These are phyloP conservation scores for Beta corolliflora DNA, from an alignment of 179 eudicot species.

Conservation along the genomic window DNA sequence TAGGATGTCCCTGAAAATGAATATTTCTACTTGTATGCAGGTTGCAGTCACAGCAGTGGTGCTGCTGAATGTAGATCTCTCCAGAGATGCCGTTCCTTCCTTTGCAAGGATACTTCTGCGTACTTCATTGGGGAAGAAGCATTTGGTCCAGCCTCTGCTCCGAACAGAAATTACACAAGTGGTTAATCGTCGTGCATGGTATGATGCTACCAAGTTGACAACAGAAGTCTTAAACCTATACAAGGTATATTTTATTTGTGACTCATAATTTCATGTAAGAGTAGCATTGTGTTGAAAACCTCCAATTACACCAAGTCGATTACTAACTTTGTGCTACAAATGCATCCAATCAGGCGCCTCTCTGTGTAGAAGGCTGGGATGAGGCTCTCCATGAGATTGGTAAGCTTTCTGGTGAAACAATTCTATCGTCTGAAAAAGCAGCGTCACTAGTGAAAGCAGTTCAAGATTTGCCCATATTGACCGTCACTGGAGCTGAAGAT, in stretches of 20 bases:
- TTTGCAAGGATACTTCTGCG: constrained; percentile 90
- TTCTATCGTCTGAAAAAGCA: constrained; percentile 65
- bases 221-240: constrained; percentile 81
- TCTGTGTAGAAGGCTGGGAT: constrained; percentile 94
- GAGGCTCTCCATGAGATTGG: constrained; percentile 94
- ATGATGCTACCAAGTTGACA: constrained; percentile 91
- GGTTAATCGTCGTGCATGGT: constrained; percentile 95
- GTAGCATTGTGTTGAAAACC: background rate
- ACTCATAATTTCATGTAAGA: background rate
- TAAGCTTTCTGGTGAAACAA: constrained; percentile 74
- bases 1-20: background rate
- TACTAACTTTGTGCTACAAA: background rate
- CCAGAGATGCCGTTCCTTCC: constrained; percentile 90
- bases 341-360: constrained; percentile 67
- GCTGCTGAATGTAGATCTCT: constrained; percentile 69
- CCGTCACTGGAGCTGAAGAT: constrained; percentile 89
- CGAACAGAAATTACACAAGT: constrained; percentile 93
- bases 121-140: constrained; percentile 88
- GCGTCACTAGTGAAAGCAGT: constrained; percentile 61
- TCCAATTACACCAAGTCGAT: background rate
- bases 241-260: constrained; percentile 52
- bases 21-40: constrained; percentile 38
- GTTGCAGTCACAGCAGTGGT: constrained; percentile 75
- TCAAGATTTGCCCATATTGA: constrained; percentile 73
- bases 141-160: constrained; percentile 76